Percentiles rank a stretch among this genome's conserved stretches.
Evolutionary conservation across 495 filamentous ascomycete genomes (phyloP).

Genomic region (Aspergillus sclerotiicarbonarius): DNA sequence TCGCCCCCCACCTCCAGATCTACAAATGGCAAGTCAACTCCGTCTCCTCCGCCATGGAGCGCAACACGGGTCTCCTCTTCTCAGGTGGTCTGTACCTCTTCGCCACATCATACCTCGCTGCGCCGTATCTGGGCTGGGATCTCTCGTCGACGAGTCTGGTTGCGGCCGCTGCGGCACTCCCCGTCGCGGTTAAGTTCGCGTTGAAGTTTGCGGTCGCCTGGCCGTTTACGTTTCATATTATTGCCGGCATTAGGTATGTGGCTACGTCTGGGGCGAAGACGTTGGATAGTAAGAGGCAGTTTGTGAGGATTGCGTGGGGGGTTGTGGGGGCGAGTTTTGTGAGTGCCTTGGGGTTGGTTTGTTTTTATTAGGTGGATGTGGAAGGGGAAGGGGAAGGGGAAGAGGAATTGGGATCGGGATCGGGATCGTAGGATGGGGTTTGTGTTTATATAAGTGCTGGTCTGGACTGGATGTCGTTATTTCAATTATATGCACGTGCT

Average conservation of each 20-base stretch:
- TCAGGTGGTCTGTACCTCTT: conserved; percentile 69
- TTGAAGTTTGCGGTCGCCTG: conserved; percentile 62
- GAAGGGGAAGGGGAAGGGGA: too few species aligned
- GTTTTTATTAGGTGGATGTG: too few species aligned
- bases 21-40: conserved; percentile 76
- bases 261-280: not conserved
- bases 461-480: too few species aligned
- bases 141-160: conserved; percentile 53
- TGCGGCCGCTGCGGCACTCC: conserved; percentile 62
- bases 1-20: conserved; percentile 73
- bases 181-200: conserved; percentile 54
- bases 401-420: too few species aligned
- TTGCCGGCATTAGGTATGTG: conserved; percentile 75
- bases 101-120: conserved; percentile 62
- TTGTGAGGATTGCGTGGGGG: conserved; percentile 4
- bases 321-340: conserved; percentile 1
- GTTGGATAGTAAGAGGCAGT: not conserved
- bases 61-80: conserved; percentile 65
- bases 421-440: too few species aligned
- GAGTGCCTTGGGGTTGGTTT: not conserved
- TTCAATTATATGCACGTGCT: too few species aligned
- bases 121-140: conserved; percentile 44
- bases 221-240: conserved; percentile 73
- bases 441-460: too few species aligned
- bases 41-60: conserved; percentile 61